Base-by-base conservation (phyloP, 1,284 basidiomycete species). In the Ceratobasidium sp. region DNA sequence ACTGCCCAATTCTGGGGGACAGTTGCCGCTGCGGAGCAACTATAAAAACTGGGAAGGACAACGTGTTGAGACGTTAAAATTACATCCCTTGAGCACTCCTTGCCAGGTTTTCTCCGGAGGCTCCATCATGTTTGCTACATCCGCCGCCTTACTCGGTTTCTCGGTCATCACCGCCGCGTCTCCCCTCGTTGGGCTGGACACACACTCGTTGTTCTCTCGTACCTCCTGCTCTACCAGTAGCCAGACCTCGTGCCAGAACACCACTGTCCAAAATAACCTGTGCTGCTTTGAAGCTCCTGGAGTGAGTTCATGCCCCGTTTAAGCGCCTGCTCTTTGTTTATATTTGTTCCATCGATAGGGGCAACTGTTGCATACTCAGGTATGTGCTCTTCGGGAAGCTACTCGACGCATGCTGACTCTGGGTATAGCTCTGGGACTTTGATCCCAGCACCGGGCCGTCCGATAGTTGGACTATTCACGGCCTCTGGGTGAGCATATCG, bases 381-480 rank as follows among this genome's bases (percentile, higher is more conserved):
- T 76, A 18, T 7, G 73, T 52, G 20, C 23, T 52, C 44, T 7
- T 50, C 60, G 66, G 0, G 18, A 12, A 41, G 44, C 30, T 33
- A 23, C 16, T 30, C 16, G n/a, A 38, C 48, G 20, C 54, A 10
- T 33, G 16, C 52, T 55, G 10, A 66, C 59, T 44, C n/a, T 8
- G n/a, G 14, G 18, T 20, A 6, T 48, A 76, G 79, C 81, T 82
- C 74, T 82, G 81, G 81, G 81, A 82, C 67, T 78, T 77, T 18
- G 78, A 80, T 75, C 81, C 81, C 16, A 76, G 79, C 27, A 81
- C 79, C 23, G 81, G 81, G 18, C 81, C 81, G 16, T 60, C 78
- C n/a, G 73, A 81, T 59, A 78, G 78, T 66, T 80, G 79, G 79
- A 77, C 64, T n/a, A 77, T 66, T 23, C 81, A 81, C 65, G 81